A percentile compares a stretch with the other conserved stretches of the same genome.
Evolutionary conservation across 441 rosid genomes (phyloP).

Genomic region (Aleurites moluccanus): DNA sequence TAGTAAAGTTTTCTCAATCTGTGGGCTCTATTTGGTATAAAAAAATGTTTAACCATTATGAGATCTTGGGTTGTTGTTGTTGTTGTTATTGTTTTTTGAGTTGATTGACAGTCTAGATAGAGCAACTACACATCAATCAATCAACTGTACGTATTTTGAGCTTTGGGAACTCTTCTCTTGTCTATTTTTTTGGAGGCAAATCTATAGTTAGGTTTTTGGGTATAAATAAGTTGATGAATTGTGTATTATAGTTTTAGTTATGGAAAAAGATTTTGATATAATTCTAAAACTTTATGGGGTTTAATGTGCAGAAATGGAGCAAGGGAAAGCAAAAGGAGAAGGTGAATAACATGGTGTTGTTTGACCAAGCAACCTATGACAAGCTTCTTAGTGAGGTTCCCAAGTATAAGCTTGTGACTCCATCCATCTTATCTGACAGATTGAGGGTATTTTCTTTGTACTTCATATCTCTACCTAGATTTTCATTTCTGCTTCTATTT

Average conservation of each 20-base stretch:
- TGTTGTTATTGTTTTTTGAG: background rate
- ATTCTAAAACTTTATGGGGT: background rate
- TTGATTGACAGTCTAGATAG: background rate
- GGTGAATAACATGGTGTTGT: constrained; percentile 67
- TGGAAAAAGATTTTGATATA: background rate
- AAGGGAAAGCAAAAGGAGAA: constrained; percentile 75
- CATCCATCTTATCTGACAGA: constrained; percentile 59
- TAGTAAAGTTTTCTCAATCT: too few species aligned
- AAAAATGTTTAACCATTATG: background rate
- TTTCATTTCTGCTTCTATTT: background rate
- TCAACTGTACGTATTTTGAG: background rate
- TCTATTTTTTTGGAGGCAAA: too few species aligned
- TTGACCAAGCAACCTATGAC: constrained; percentile 59
- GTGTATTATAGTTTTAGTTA: background rate
- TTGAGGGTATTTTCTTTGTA: constrained; percentile 39
- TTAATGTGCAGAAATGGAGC: constrained; percentile 57
- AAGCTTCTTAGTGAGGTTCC: constrained; percentile 58
- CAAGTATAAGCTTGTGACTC: constrained; percentile 58
- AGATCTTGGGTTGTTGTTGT: background rate
- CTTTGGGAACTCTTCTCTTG: background rate
- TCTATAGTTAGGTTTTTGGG: too few species aligned
- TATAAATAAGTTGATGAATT: background rate
- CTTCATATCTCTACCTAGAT: background rate
- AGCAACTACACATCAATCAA: background rate
- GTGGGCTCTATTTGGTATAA: background rate